Conservation (phyloP, 1,284 basidiomycete species). For the Ceratobasidium sp. region DNA sequence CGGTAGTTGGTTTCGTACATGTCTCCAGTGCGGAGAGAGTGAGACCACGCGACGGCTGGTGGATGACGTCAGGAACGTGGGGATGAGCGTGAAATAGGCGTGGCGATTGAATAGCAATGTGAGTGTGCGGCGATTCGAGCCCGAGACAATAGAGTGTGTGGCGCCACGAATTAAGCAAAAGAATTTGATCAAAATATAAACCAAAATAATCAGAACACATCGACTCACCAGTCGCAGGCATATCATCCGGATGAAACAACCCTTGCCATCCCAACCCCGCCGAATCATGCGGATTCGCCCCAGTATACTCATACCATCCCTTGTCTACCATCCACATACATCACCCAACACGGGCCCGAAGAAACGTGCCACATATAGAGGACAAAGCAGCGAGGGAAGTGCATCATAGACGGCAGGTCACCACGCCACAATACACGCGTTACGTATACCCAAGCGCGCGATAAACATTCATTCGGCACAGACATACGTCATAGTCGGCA, state of each 20-base stretch:
- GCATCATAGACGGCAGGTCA: background rate
- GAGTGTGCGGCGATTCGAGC: too few relatives aligned
- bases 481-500: too few relatives aligned
- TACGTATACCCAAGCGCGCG: background rate
- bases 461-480: too few relatives aligned
- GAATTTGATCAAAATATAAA: too few relatives aligned
- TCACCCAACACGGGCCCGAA: background rate
- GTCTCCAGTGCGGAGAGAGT: constrained; percentile 31
- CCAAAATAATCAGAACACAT: too few relatives aligned
- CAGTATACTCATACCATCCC: constrained; percentile 43
- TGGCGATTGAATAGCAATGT: too few relatives aligned
- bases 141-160: too few relatives aligned
- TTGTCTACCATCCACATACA: constrained; percentile 13
- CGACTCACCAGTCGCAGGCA: constrained; percentile 30
- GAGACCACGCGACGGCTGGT: constrained; percentile 30
- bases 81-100: background rate
- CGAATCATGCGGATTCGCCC: constrained; percentile 33
- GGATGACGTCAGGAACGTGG: too few relatives aligned
- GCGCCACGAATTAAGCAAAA: too few relatives aligned
- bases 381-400: background rate
- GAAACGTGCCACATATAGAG: too few relatives aligned
- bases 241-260: constrained; percentile 37
- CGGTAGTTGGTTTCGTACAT: constrained; percentile 44
- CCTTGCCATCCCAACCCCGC: constrained; percentile 41
- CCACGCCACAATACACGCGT: background rate